Conservation (phyloP, 306 rosid genomes). For the Inga laurina region DNA sequence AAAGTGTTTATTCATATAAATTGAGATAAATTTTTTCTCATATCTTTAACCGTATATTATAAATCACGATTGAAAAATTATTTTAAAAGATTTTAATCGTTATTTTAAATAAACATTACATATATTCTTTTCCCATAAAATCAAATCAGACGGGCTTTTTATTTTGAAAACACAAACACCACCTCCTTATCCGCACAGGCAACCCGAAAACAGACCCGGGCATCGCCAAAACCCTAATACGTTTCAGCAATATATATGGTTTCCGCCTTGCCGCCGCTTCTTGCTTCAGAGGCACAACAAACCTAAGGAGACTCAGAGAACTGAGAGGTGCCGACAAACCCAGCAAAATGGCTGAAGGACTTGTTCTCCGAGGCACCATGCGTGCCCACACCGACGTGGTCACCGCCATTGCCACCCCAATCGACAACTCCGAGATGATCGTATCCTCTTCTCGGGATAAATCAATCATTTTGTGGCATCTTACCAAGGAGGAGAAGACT, state of each 20-base stretch:
- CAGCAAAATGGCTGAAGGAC: slow-evolving; percentile 60
- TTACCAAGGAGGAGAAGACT: slow-evolving; percentile 85
- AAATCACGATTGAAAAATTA: too few species aligned
- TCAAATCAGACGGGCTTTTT: too few species aligned
- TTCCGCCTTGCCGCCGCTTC: not conserved
- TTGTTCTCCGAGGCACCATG: slow-evolving; percentile 87
- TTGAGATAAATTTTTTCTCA: too few species aligned
- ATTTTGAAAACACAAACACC: too few species aligned
- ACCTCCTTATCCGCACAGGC: not conserved
- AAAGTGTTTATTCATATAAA: too few species aligned
- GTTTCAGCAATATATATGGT: not conserved
- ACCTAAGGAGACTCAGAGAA: slow-evolving; percentile 34
- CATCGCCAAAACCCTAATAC: slow-evolving; percentile 33
- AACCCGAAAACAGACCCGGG: slow-evolving; percentile 2
- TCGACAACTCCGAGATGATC: slow-evolving; percentile 88
- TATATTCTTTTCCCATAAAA: too few species aligned
- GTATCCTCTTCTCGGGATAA: slow-evolving; percentile 92
- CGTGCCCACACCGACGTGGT: slow-evolving; percentile 91
- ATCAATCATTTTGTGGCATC: slow-evolving; percentile 85
- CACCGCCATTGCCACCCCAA: slow-evolving; percentile 93
- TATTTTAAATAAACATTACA: too few species aligned
- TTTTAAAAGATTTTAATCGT: too few species aligned
- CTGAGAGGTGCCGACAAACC: too few species aligned
- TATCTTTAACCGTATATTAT: too few species aligned
- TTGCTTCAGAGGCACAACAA: slow-evolving; percentile 25